Conservation (phyloP, 2,329 filamentous ascomycete species). For the Hawksworthiomyces lignivorus region DNA sequence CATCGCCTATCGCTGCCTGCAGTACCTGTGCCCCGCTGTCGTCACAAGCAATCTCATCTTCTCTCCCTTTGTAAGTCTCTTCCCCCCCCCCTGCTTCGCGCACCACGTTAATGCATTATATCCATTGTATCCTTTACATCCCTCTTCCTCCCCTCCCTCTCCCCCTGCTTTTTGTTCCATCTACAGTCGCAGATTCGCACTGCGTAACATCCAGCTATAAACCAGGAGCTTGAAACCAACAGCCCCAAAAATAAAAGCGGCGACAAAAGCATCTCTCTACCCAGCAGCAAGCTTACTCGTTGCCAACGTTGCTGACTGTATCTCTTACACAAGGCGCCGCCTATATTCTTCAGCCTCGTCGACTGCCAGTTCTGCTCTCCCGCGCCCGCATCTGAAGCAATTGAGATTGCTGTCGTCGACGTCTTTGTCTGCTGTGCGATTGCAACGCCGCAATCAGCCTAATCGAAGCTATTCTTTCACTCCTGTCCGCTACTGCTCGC, state of each 20-base stretch:
- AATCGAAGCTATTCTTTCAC: conserved; percentile 1
- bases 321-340: conserved; percentile 1
- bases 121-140: background rate
- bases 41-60: conserved; percentile 9
- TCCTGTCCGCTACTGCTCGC: conserved; percentile 59
- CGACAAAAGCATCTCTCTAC: too few relatives aligned
- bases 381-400: conserved; percentile 1
- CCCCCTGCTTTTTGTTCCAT: background rate
- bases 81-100: background rate
- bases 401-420: conserved; percentile 3
- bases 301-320: background rate
- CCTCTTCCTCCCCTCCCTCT: background rate
- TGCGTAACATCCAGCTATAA: too few relatives aligned
- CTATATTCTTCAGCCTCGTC: background rate
- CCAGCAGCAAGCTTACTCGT: too few relatives aligned
- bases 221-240: too few relatives aligned
- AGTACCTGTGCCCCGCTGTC: conserved; percentile 14
- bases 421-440: background rate
- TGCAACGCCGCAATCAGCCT: background rate
- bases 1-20: background rate
- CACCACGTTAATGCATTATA: too few relatives aligned
- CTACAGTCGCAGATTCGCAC: too few relatives aligned
- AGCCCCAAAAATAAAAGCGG: too few relatives aligned
- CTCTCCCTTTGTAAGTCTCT: conserved; percentile 7
- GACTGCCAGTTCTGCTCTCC: background rate